phyloP scores from a whole-genome alignment of 208 protist genomes.

The Borovskyia barvae region DNA sequence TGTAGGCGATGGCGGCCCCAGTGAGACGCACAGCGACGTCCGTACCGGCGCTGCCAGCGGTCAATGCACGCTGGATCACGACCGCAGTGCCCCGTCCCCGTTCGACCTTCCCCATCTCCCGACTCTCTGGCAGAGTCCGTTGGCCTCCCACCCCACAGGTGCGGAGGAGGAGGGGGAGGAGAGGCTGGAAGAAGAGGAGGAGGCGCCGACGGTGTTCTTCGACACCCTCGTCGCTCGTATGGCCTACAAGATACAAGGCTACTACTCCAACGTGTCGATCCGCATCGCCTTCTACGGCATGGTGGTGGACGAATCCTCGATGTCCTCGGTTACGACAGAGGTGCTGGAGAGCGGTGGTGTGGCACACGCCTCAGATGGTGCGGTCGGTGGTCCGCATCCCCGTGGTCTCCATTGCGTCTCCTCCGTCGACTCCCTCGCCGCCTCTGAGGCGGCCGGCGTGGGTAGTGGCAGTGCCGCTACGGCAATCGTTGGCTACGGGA shows the following conservation, averaged over 20 bases:
- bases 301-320: conserved; percentile 29
- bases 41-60: too few species aligned
- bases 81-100: too few species aligned
- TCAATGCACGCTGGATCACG: too few species aligned
- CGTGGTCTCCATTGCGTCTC: conserved; percentile 10
- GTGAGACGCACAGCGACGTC: too few species aligned
- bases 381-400: background rate
- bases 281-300: conserved; percentile 61
- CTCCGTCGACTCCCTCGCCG: conserved; percentile 16
- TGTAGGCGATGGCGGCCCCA: too few species aligned
- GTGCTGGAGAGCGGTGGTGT: conserved; percentile 4
- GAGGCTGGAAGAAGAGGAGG: conserved; percentile 16
- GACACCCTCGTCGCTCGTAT: conserved; percentile 76
- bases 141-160: too few species aligned
- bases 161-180: too few species aligned
- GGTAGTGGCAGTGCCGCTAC: conserved; percentile 5
- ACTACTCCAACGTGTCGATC: conserved; percentile 59
- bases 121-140: too few species aligned
- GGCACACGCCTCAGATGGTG: background rate
- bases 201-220: conserved; percentile 40
- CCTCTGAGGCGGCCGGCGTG: conserved; percentile 11
- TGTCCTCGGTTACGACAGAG: conserved; percentile 7
- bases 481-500: conserved; percentile 1
- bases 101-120: too few species aligned
- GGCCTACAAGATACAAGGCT: conserved; percentile 69